Conservation (phyloP, 495 filamentous ascomycete species). For the Talaromyces trachyspermus region DNA sequence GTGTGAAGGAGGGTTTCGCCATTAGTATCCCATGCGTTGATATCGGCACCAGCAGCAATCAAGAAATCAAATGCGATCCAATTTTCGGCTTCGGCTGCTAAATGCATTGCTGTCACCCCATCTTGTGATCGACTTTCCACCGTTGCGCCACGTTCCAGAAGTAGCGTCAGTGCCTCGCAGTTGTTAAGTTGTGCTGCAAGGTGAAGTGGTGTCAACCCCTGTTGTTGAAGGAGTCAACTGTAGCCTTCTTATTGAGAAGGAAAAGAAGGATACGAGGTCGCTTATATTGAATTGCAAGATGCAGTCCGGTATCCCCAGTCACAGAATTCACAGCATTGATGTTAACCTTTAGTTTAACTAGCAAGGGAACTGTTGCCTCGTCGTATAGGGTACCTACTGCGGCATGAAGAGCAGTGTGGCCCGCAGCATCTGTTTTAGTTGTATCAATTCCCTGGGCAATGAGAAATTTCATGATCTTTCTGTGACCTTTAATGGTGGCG, state of each 20-base stretch:
- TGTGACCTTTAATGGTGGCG: constrained; percentile 20
- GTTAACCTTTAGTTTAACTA: constrained; percentile 19
- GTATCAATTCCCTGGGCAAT: constrained; percentile 15
- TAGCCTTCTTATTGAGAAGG: constrained; percentile 24
- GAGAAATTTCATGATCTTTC: constrained; percentile 22
- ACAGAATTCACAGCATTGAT: constrained; percentile 21
- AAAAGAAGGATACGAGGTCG: constrained; percentile 24
- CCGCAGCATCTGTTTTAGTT: constrained; percentile 13
- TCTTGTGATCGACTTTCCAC: constrained; percentile 18
- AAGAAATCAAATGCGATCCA: constrained; percentile 29
- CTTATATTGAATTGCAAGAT: constrained; percentile 20
- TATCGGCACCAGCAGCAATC: constrained; percentile 23
- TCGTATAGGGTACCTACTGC: constrained; percentile 24
- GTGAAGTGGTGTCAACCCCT: constrained; percentile 25
- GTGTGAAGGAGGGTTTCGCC: constrained; percentile 26
- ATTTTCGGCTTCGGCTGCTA: constrained; percentile 17
- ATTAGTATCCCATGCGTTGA: constrained; percentile 23
- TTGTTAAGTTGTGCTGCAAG: constrained; percentile 24
- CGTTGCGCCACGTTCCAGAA: constrained; percentile 19
- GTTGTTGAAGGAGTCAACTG: constrained; percentile 16
- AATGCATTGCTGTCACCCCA: constrained; percentile 23
- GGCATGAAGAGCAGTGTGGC: constrained; percentile 17
- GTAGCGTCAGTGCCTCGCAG: constrained; percentile 22
- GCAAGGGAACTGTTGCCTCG: constrained; percentile 22
- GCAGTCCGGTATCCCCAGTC: constrained; percentile 27